phyloP scores from a whole-genome alignment of 73 alveolate species.

The Urostyla sp. region DNA sequence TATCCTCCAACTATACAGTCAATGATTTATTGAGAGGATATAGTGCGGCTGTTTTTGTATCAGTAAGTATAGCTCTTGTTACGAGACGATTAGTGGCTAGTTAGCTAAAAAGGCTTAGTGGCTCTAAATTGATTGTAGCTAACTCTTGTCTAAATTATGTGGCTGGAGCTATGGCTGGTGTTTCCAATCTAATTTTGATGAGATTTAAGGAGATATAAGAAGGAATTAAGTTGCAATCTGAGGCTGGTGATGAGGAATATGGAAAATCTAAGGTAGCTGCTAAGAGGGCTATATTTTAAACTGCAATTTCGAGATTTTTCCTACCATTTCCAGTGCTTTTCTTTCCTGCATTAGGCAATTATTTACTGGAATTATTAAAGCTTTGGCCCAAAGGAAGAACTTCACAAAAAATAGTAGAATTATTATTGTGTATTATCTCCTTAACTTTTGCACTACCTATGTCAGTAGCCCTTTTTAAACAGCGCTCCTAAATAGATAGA shows the following conservation, averaged over 20 bases:
- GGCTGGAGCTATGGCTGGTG: slow-evolving; percentile 73
- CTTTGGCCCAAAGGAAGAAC: slow-evolving; percentile 33
- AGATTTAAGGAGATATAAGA: slow-evolving; percentile 69
- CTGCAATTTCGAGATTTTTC: slow-evolving; percentile 60
- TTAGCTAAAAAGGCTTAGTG: slow-evolving; percentile 15
- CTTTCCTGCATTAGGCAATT: slow-evolving; percentile 52
- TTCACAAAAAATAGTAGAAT: slow-evolving; percentile 33
- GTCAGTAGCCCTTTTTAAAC: slow-evolving; percentile 57
- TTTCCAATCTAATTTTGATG: slow-evolving; percentile 64
- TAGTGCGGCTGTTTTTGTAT: slow-evolving; percentile 56
- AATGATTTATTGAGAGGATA: slow-evolving; percentile 58
- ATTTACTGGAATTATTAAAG: slow-evolving; percentile 3
- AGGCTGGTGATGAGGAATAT: slow-evolving; percentile 54
- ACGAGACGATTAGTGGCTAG: slow-evolving; percentile 19
- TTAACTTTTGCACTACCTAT: slow-evolving; percentile 57
- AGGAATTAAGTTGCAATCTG: slow-evolving; percentile 66
- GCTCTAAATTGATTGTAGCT: slow-evolving; percentile 35
- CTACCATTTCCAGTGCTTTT: slow-evolving; percentile 64
- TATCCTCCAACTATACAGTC: slow-evolving; percentile 51
- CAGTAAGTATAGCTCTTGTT: slow-evolving; percentile 45
- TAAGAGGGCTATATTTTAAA: slow-evolving; percentile 59
- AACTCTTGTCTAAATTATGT: slow-evolving; percentile 47
- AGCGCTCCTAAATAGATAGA: slow-evolving; percentile 10
- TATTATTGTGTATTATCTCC: slow-evolving; percentile 33
- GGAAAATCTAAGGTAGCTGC: slow-evolving; percentile 76